Percentiles rank a stretch among this genome's conserved stretches.
Evolutionary conservation across 2,329 filamentous ascomycete species (phyloP).

Genomic region (Colletotrichum costaricense): DNA sequence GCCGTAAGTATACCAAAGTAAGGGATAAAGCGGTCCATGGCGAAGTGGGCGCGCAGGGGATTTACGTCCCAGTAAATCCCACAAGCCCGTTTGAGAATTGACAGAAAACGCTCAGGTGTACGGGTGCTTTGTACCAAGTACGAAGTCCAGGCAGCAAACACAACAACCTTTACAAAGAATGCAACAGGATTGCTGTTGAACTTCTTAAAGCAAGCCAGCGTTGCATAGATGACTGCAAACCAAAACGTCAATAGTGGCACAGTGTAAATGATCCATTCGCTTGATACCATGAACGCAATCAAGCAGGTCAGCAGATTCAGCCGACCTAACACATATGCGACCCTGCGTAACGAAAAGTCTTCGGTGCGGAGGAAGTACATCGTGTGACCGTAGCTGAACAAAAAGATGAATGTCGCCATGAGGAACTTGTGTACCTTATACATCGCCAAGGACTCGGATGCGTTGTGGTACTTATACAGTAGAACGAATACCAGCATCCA

Average conservation of each 20-base stretch:
- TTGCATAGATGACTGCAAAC: conserved; percentile 68
- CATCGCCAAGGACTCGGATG: conserved; percentile 58
- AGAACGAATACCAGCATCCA: conserved; percentile 68
- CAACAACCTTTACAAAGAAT: conserved; percentile 59
- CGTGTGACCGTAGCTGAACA: conserved; percentile 72
- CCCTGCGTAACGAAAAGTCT: conserved; percentile 66
- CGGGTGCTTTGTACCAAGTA: conserved; percentile 27
- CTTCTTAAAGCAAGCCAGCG: conserved; percentile 54
- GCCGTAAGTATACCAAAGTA: conserved; percentile 67
- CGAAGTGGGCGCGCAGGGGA: conserved; percentile 62
- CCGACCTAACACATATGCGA: conserved; percentile 60
- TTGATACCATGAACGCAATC: conserved; percentile 67
- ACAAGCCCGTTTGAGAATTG: conserved; percentile 42
- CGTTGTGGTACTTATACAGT: conserved; percentile 68
- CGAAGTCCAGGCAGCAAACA: conserved; percentile 51
- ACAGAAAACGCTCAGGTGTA: conserved; percentile 17
- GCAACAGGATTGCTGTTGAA: conserved; percentile 55
- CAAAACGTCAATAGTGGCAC: conserved; percentile 70
- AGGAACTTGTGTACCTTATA: conserved; percentile 66
- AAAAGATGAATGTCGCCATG: conserved; percentile 69
- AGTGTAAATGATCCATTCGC: conserved; percentile 64
- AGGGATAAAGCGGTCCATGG: conserved; percentile 65
- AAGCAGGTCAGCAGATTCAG: conserved; percentile 66
- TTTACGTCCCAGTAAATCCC: conserved; percentile 59
- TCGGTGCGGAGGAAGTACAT: conserved; percentile 66